phyloP scores from a whole-genome alignment of 1,284 basidiomycete species.

The Boletellus sp. region DNA sequence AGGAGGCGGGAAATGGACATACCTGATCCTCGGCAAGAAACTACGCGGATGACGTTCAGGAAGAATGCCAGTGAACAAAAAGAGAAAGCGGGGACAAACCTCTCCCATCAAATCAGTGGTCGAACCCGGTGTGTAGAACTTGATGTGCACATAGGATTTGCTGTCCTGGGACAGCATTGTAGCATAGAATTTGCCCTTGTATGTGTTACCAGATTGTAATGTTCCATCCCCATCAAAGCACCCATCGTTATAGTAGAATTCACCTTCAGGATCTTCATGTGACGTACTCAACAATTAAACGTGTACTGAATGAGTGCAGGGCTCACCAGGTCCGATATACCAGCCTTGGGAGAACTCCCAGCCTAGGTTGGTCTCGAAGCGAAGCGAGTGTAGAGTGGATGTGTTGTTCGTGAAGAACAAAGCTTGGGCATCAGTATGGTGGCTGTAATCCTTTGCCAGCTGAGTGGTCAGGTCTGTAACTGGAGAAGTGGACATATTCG shows the following conservation, averaged over 20 bases:
- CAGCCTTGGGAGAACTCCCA: background rate
- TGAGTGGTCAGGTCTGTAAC: background rate
- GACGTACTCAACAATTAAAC: background rate
- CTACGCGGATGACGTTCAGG: background rate
- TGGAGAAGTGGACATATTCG: background rate
- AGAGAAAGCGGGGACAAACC: background rate
- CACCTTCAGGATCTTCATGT: background rate
- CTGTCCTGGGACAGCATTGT: background rate
- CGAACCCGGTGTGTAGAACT: background rate
- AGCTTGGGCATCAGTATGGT: background rate
- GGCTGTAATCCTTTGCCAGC: background rate
- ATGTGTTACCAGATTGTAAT: too few species aligned
- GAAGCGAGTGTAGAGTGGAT: background rate
- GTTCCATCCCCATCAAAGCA: too few species aligned
- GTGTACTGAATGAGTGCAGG: background rate
- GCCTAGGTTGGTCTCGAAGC: background rate
- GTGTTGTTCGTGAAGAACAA: background rate
- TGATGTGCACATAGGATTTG: background rate
- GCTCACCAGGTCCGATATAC: background rate
- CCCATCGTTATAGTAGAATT: background rate
- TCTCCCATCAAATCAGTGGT: background rate
- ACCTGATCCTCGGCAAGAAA: background rate
- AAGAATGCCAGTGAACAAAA: background rate
- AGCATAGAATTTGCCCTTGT: background rate
- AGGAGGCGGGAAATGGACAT: background rate